Percentiles rank a stretch among this genome's conserved stretches.
Evolutionary conservation across 306 rosid genomes (phyloP).

Genomic region (Lupinus albus): DNA sequence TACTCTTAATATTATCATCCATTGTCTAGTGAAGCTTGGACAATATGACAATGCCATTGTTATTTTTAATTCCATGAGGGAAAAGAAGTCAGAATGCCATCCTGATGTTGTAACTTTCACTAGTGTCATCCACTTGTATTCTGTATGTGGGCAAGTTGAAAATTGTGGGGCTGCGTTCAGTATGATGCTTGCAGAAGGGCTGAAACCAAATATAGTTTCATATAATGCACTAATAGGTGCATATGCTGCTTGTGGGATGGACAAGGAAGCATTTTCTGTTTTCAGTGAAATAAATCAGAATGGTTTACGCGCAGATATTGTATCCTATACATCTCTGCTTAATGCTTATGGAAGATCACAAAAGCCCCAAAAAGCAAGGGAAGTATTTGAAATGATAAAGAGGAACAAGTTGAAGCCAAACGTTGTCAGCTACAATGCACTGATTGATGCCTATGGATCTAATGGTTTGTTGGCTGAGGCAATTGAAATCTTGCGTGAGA

Average conservation of each 20-base stretch:
- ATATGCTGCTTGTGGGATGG: constrained; percentile 83
- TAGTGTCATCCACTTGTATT: constrained; percentile 79
- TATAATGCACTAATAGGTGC: constrained; percentile 83
- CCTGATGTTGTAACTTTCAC: constrained; percentile 93
- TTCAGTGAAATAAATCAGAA: constrained; percentile 67
- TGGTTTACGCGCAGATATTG: constrained; percentile 80
- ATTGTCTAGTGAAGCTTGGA: constrained; percentile 76
- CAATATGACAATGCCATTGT: constrained; percentile 73
- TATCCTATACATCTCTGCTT: constrained; percentile 85
- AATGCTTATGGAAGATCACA: constrained; percentile 88
- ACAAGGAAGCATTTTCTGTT: constrained; percentile 63
- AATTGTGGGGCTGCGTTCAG: constrained; percentile 70
- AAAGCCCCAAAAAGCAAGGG: constrained; percentile 71
- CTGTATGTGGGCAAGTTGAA: constrained; percentile 76
- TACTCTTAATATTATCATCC: constrained; percentile 79
- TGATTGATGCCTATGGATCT: constrained; percentile 91
- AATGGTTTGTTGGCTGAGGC: constrained; percentile 80
- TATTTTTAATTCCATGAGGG: constrained; percentile 78
- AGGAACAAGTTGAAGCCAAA: constrained; percentile 73
- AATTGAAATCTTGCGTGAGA: constrained; percentile 75
- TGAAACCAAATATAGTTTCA: constrained; percentile 78
- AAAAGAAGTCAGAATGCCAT: constrained; percentile 71
- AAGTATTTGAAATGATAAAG: constrained; percentile 69
- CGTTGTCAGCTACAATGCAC: constrained; percentile 80
- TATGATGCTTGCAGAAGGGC: constrained; percentile 83